A percentile compares a stretch with the other conserved stretches of the same genome.
Evolutionary conservation across 2,329 filamentous ascomycete species (phyloP).

Genomic region (Cladorrhinum sp.): DNA sequence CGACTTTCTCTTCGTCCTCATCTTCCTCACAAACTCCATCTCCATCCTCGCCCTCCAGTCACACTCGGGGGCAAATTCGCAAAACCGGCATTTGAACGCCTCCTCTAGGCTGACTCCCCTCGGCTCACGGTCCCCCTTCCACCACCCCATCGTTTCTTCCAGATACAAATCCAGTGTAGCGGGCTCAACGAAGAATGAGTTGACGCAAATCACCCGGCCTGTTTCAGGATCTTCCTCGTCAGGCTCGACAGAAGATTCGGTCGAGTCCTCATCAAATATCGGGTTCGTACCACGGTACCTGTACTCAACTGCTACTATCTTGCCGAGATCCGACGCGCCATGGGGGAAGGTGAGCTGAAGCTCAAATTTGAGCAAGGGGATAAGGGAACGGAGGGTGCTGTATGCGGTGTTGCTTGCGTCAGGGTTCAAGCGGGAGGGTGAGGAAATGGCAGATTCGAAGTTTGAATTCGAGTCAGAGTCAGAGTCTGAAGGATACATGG

Average conservation of each 20-base stretch:
- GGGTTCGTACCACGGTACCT: slow-evolving; percentile 43
- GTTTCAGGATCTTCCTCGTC: not conserved
- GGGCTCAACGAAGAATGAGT: slow-evolving; percentile 65
- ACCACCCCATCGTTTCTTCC: slow-evolving; percentile 74
- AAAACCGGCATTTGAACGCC: slow-evolving; percentile 81
- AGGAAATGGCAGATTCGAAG: slow-evolving; percentile 36
- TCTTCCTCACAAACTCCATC: slow-evolving; percentile 43
- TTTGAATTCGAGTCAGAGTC: slow-evolving; percentile 26
- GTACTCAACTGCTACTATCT: slow-evolving; percentile 54
- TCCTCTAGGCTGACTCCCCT: slow-evolving; percentile 78
- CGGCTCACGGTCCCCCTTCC: slow-evolving; percentile 71
- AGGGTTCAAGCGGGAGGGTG: slow-evolving; percentile 11
- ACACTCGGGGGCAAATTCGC: slow-evolving; percentile 78
- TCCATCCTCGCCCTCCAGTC: slow-evolving; percentile 73
- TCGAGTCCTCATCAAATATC: not conserved
- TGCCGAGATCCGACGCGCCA: slow-evolving; percentile 46
- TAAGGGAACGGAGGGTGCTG: slow-evolving; percentile 45
- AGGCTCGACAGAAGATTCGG: slow-evolving; percentile 31
- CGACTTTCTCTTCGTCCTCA: slow-evolving; percentile 7
- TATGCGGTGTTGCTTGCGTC: slow-evolving; percentile 34
- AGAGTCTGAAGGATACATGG: slow-evolving; percentile 52
- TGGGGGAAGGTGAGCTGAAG: slow-evolving; percentile 51
- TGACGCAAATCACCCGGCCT: slow-evolving; percentile 52
- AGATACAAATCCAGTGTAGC: slow-evolving; percentile 64
- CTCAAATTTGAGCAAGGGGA: slow-evolving; percentile 46